Evolutionary conservation across 768 basidiomycete species (phyloP), one percentile per base, ranked within the genome.

Genomic region (Astraeus odoratus): DNA sequence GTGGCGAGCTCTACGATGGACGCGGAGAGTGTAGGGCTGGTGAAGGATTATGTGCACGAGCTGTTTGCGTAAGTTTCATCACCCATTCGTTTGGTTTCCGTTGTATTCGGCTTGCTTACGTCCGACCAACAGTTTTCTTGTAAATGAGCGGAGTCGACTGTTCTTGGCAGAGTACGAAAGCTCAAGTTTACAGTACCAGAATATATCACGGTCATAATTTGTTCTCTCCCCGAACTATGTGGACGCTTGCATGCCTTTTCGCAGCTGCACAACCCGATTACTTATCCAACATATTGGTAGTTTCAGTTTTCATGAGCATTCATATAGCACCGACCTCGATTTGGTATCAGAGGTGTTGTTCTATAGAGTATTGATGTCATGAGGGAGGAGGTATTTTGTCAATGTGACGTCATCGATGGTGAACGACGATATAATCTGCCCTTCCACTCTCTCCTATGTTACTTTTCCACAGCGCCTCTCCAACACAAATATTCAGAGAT

Each of bases 1-100:
- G 83, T 97, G 25, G 80, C 84, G 1, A 81, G 77, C 50, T 92
- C 94, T 12, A 81, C 78, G n/a, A 82, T 98, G 73, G 95, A 99
- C 58, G 69, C 80, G 2, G 93, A 95, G 59, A 88, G 87, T 10
- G 83, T 94, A 16, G 67, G 66, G 19, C 70, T 96, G 6, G 77
- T 99, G 12, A 71, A 84, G 50, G 94, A 97, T 54, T 92, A 97
- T 63, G 81, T 90, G 50, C 86, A 87, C 47, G 92, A 96, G 59
- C 69, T 99, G 48, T 72, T 98, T 56, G 65, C 66, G 93, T 96
- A 49, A 46, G 80, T 70, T 20, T 7, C 29, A 16, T 12, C 13
- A n/a, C 16, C 25, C 19, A 22, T 15, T 18, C n/a, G 19, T 42
- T 31, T 25, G 38, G 1, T 24, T 42, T 15, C 13, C 26, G 8